Evolutionary conservation across 495 filamentous ascomycete genomes (phyloP), one percentile per base, ranked within the genome.

Genomic region (Bathelium albidoporum): DNA sequence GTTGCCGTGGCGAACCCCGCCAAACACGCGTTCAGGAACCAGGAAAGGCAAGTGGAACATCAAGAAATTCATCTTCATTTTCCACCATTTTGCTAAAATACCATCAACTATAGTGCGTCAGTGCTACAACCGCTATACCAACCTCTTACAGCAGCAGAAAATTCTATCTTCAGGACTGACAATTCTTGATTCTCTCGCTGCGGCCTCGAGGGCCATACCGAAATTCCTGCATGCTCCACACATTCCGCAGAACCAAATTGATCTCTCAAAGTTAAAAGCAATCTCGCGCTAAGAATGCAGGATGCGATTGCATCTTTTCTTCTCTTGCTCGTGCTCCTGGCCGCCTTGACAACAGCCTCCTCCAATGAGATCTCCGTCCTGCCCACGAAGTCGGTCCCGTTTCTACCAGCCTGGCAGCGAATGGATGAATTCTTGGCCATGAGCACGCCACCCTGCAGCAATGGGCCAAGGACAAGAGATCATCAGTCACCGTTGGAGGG

Each of bases 1-100:
- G 49, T 55, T 55, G 49, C 49, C 49, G 24, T 55, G 49, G 20
- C 49, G 49, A 55, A 55, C 49, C 49, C 49, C 24, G 16, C 49
- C 49, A 55, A 55, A 55, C 49, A 55, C 20, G 5, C 5, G n/a
- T 55, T 26, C 49, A 55, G 49, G 49, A 55, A 55, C 49, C 26
- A 20, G n/a, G n/a, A n/a, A n/a, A n/a, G n/a, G n/a, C n/a, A n/a
- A n/a, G n/a, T n/a, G n/a, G n/a, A n/a, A n/a, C n/a, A n/a, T n/a
- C n/a, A n/a, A n/a, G 44, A 49, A 49, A 49, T 49, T 49, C n/a
- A n/a, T n/a, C n/a, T n/a, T n/a, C n/a, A n/a, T n/a, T n/a, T n/a
- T 41, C 36, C 36, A 16, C 36, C 36, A 16, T 41, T 16, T 20
- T 20, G 10, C 44, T 20, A 49, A 41, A 9, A 41, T 9, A 41